These are phyloP conservation scores for Mycena filopes DNA, from an alignment of 768 basidiomycete genomes.

Conservation along the genomic window DNA sequence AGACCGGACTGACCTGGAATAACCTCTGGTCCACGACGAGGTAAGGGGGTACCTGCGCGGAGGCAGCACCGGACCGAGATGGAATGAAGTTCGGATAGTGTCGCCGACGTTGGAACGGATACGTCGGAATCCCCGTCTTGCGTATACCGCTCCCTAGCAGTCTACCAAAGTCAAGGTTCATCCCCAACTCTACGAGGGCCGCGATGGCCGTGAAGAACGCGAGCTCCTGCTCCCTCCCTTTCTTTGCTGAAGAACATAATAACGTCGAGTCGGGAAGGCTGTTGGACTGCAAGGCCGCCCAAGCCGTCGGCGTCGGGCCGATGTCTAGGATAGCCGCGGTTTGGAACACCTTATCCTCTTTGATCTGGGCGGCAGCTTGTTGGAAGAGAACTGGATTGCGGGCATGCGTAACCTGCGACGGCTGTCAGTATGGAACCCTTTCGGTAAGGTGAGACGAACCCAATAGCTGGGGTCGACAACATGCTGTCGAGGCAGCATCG, in stretches of 20 bases:
- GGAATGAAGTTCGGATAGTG: conserved; percentile 46
- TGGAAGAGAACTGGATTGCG: conserved; percentile 44
- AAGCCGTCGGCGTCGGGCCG: conserved; percentile 47
- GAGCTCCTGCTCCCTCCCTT: conserved; percentile 44
- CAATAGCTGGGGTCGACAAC: conserved; percentile 42
- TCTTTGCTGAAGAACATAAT: conserved; percentile 42
- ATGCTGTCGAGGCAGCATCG: conserved; percentile 37
- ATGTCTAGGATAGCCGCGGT: conserved; percentile 46
- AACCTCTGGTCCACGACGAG: conserved; percentile 42
- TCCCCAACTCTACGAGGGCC: conserved; percentile 41
- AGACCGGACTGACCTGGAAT: conserved; percentile 25
- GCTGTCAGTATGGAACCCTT: neutral
- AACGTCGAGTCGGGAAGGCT: conserved; percentile 36
- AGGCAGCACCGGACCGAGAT: conserved; percentile 33
- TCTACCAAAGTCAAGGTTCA: conserved; percentile 39
- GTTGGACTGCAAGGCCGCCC: conserved; percentile 44
- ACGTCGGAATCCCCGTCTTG: conserved; percentile 45
- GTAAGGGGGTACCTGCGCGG: conserved; percentile 13
- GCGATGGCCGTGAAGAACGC: conserved; percentile 44
- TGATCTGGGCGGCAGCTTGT: conserved; percentile 38
- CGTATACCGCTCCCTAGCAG: conserved; percentile 36
- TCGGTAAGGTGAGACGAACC: conserved; percentile 32
- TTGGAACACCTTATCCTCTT: conserved; percentile 32
- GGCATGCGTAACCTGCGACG: conserved; percentile 46
- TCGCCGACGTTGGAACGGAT: conserved; percentile 48